Percentiles rank a stretch among this genome's conserved stretches.
Conservation (phyloP, 2,329 filamentous ascomycete species). For the Aschersonia sp. region DNA sequence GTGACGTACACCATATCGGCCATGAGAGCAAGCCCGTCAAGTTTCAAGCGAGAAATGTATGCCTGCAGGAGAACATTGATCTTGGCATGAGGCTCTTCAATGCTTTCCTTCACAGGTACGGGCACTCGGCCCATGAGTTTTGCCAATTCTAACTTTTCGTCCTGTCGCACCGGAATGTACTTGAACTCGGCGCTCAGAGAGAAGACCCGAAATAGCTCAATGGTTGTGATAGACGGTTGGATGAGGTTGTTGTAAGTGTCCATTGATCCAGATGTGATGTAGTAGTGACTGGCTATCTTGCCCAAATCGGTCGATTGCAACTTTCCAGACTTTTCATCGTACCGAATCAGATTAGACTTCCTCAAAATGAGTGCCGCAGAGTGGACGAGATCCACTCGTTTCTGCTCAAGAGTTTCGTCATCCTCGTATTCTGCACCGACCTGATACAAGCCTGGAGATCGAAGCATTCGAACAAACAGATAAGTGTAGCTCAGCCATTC, state of each 20-base stretch:
- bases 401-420: conserved; percentile 83
- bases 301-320: conserved; percentile 88
- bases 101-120: conserved; percentile 92
- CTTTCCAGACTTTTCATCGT: conserved; percentile 84
- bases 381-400: conserved; percentile 92
- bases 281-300: conserved; percentile 93
- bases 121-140: conserved; percentile 83
- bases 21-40: conserved; percentile 91
- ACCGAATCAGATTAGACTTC: conserved; percentile 80
- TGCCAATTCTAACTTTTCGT: conserved; percentile 91
- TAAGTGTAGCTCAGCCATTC: conserved; percentile 99
- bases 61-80: conserved; percentile 96
- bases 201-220: conserved; percentile 94
- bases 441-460: conserved; percentile 86
- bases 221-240: conserved; percentile 80
- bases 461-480: conserved; percentile 92
- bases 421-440: conserved; percentile 93
- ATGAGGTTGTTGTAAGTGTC: conserved; percentile 92
- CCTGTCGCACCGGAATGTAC: conserved; percentile 92
- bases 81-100: conserved; percentile 93
- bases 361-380: conserved; percentile 80
- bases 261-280: conserved; percentile 95
- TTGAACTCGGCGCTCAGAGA: conserved; percentile 96
- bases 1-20: conserved; percentile 98
- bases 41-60: conserved; percentile 85